Conservation (phyloP, 1,284 basidiomycete species). For the Agroathelia rolfsii region DNA sequence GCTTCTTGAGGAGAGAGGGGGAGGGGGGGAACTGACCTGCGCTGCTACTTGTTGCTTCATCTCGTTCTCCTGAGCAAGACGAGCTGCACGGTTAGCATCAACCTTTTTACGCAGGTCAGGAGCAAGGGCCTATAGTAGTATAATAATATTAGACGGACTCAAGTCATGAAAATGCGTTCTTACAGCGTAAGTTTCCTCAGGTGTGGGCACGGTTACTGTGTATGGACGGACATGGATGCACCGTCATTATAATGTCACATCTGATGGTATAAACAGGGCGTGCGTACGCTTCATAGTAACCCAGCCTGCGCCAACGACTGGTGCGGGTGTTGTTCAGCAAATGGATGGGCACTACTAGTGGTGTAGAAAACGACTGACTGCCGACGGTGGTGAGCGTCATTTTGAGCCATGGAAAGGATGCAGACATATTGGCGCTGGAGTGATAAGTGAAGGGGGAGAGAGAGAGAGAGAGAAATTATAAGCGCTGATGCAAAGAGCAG, state of each 20-base stretch:
- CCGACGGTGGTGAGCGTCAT: slow-evolving; percentile 34
- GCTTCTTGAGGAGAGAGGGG: slow-evolving; percentile 2
- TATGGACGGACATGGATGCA: neutral
- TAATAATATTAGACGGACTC: neutral
- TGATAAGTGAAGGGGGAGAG: too few relatives aligned
- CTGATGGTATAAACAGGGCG: slow-evolving; percentile 1
- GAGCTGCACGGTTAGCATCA: slow-evolving; percentile 47
- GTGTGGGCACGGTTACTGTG: slow-evolving; percentile 48
- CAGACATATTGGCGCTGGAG: neutral
- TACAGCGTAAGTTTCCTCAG: slow-evolving; percentile 27
- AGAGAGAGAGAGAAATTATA: too few relatives aligned
- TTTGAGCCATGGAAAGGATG: slow-evolving; percentile 43
- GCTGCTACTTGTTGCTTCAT: slow-evolving; percentile 41
- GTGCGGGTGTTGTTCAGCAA: slow-evolving; percentile 2
- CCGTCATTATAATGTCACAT: slow-evolving; percentile 1
- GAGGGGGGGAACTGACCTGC: slow-evolving; percentile 53
- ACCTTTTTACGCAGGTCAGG: slow-evolving; percentile 61
- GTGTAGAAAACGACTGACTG: slow-evolving; percentile 29
- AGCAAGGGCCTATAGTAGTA: slow-evolving; percentile 41
- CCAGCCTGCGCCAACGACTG: slow-evolving; percentile 57
- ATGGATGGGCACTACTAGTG: slow-evolving; percentile 10
- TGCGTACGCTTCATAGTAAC: slow-evolving; percentile 53
- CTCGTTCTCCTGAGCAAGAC: slow-evolving; percentile 45
- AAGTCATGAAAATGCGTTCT: slow-evolving; percentile 9
- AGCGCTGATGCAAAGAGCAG: too few relatives aligned